phyloP scores from a whole-genome alignment of 2,329 filamentous ascomycete genomes.

The Diplodia sapinea region DNA sequence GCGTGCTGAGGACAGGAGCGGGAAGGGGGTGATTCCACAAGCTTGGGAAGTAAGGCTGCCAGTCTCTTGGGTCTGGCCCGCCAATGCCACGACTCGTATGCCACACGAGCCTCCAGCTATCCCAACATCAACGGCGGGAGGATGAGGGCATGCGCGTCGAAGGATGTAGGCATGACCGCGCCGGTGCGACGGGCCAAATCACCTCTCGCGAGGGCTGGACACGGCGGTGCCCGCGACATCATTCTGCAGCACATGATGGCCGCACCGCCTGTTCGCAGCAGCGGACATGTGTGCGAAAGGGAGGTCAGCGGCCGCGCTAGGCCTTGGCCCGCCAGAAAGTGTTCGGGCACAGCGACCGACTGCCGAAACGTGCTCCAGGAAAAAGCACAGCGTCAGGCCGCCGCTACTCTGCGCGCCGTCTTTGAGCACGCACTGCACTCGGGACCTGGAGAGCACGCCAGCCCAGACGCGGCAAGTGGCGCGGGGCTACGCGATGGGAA shows the following conservation, averaged over 20 bases:
- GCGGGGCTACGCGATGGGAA: constrained; percentile 18
- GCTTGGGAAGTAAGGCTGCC: constrained; percentile 2
- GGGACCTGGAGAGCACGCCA: neutral
- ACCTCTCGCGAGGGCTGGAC: constrained; percentile 2
- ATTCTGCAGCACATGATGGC: constrained; percentile 9
- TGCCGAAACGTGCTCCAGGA: neutral
- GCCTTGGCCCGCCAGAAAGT: neutral
- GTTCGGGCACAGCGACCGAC: neutral
- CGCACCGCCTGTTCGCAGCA: neutral
- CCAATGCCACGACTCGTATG: neutral
- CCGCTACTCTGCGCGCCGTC: neutral
- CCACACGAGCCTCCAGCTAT: constrained; percentile 7
- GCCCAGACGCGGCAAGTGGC: neutral
- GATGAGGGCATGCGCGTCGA: neutral
- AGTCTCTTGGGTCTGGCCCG: constrained; percentile 8
- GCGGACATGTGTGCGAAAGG: constrained; percentile 11
- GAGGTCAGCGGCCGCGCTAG: neutral
- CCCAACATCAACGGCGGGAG: neutral
- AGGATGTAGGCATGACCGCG: neutral
- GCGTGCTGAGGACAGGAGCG: neutral
- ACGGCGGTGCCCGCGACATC: constrained; percentile 1
- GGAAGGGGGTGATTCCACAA: constrained; percentile 5
- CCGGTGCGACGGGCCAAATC: constrained; percentile 7
- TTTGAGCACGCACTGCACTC: neutral
- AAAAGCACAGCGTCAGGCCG: neutral